Evolutionary conservation across 768 basidiomycete genomes (phyloP), one percentile per base, ranked within the genome.

Genomic region (Boletus speciosus): DNA sequence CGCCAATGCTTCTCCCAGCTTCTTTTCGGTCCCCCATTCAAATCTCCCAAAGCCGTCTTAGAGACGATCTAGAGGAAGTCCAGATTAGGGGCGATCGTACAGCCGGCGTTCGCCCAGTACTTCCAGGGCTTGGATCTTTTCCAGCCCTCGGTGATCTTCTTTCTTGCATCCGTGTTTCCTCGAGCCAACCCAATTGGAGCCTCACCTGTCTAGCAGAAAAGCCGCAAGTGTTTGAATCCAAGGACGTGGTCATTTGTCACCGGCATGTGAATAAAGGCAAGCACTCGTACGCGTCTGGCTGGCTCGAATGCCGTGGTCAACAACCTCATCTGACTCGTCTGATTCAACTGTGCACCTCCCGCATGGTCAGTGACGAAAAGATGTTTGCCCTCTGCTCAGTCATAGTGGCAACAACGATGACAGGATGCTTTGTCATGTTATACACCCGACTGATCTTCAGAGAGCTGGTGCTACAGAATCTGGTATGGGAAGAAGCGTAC

Each of bases 81-180:
- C 9, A 86, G 60, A 71, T 83, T 79, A 4, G 86, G 84, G 5
- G 75, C 72, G 31, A 83, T 66, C 1, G 78, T 80, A 21, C 80
- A 79, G 60, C 86, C 86, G 4, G 84, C 85, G 52, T 78, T 79
- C 31, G 78, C 81, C 66, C 76, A 87, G 47, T 78, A 71, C 23
- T 71, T 25, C 25, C 25, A 3, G 25, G 25, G 25, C 25, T 25
- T 25, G 25, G 25, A 25, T 25, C 25, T 25, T 25, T 25, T 25
- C 25, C 25, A 4, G 25, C 25, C 25, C 25, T 25, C 25, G 4
- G 25, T 25, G 25, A 25, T 25, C 25, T 25, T 25, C 25, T 25
- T 25, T 1, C 25, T 25, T 25, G 25, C 3, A 25, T 25, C 25
- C 3, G 25, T 4, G 25, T 25, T 25, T 4, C 25, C 25, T 25